Evolutionary conservation across 345 rosid genomes (phyloP).

Genomic region (Lumnitzera racemosa): DNA sequence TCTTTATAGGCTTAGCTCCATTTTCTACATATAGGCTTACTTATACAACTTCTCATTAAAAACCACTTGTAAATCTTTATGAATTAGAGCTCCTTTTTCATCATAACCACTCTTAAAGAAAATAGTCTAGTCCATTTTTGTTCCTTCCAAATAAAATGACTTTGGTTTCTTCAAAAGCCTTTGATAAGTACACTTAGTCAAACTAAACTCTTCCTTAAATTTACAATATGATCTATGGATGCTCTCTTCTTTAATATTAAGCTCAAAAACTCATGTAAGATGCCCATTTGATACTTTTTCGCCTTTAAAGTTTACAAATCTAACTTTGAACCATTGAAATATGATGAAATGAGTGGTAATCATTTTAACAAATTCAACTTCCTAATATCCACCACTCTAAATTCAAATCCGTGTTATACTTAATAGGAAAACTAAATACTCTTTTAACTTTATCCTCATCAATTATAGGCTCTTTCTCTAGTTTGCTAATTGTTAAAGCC

Average conservation of each 20-base stretch:
- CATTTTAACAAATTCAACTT: constrained; percentile 56
- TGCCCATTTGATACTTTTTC: constrained; percentile 76
- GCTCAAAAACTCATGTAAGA: constrained; percentile 80
- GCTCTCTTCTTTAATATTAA: constrained; percentile 87
- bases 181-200: constrained; percentile 82
- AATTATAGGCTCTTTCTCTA: constrained; percentile 49
- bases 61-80: constrained; percentile 70
- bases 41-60: constrained; percentile 54
- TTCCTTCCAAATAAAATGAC: constrained; percentile 78
- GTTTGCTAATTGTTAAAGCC: constrained; percentile 40
- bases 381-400: constrained; percentile 27
- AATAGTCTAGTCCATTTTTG: constrained; percentile 91
- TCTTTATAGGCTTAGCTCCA: constrained; percentile 7
- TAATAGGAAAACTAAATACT: constrained; percentile 63
- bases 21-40: constrained; percentile 39
- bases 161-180: constrained; percentile 69
- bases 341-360: constrained; percentile 76
- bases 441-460: constrained; percentile 54
- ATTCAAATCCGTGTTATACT: constrained; percentile 60
- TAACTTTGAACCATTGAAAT: constrained; percentile 52
- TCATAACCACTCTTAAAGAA: constrained; percentile 62
- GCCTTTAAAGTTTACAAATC: constrained; percentile 78
- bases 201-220: constrained; percentile 80
- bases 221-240: constrained; percentile 80
- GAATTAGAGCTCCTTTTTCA: constrained; percentile 42